Base-by-base conservation (phyloP, 2,329 filamentous ascomycete species). In the Coniochaeta sp. region DNA sequence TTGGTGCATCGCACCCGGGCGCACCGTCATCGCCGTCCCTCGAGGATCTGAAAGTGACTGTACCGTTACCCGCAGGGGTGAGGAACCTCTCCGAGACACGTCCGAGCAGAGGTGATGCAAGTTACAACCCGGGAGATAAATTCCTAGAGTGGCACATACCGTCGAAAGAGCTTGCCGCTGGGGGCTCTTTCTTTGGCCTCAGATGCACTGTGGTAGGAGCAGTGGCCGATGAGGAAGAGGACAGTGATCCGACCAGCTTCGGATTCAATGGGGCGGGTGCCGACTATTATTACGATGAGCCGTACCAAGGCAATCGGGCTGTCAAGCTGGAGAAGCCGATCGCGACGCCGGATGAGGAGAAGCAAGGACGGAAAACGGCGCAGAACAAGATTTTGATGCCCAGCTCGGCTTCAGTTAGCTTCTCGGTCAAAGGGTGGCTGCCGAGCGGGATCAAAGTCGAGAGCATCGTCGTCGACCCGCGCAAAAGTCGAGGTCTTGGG, bases 51-150 rank as follows among this genome's bases (percentile, higher is more conserved):
- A 79, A 83, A 2, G 86, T 97, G 28, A 87, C 86, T 1, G 83
- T 97, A 9, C 92, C 93, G 1, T 81, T 98, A 12, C 90, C 93
- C 3, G 75, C 84, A 4, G 84, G 86, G 28, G 91, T 97, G 57
- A 86, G 91, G 61, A 96, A 92, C 70, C 79, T 98, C 17, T 87
- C 86, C 5, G 93, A 97, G 68, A 82, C 97, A 59, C 84, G 91
- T 60, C 85, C 92, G 2, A 90, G 86, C 65, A 87, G 86, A 64
- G 93, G 93, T 38, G 93, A 98, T 65, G 92, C 91, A 2, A 86
- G 83, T 60, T 97, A 92, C 75, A 89, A 85, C 59, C 86, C 89
- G 0, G 86, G 86, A 2, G 91, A 90, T 57, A 82, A 82, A 55
- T 73, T 83, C 1, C 79, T 97, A 9, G 90, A 96, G 72, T 98